These are phyloP conservation scores for Pseudozyma tsukubaensis DNA, from an alignment of 1,284 basidiomycete species.

Conservation along the genomic window DNA sequence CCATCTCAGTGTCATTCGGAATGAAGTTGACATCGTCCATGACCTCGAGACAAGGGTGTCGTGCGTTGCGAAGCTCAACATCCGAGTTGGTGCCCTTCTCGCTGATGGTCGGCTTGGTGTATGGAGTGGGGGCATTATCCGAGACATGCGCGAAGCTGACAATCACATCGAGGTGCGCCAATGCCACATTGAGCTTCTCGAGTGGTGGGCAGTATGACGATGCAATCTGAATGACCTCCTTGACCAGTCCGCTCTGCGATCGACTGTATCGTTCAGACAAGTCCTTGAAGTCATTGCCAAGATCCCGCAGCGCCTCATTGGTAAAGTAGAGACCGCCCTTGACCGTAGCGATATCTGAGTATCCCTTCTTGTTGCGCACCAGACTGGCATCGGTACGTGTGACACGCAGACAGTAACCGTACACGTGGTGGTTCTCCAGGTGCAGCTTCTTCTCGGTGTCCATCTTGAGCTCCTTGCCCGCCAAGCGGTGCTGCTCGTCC, in stretches of 20 bases:
- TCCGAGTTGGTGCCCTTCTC: constrained; percentile 49
- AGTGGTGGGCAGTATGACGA: constrained; percentile 83
- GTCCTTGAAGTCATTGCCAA: constrained; percentile 81
- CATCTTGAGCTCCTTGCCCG: constrained; percentile 81
- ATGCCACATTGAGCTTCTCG: constrained; percentile 84
- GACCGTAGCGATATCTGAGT: constrained; percentile 85
- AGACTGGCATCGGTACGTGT: constrained; percentile 81
- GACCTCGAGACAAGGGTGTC: constrained; percentile 96
- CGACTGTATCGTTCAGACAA: constrained; percentile 78
- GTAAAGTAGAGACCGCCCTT: constrained; percentile 93
- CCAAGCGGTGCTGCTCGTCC: constrained; percentile 82
- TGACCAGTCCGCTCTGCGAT: constrained; percentile 85
- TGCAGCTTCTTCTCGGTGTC: constrained; percentile 96
- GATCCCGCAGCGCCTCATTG: constrained; percentile 80
- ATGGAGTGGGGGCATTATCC: constrained; percentile 84
- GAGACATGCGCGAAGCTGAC: constrained; percentile 89
- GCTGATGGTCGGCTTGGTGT: constrained; percentile 79
- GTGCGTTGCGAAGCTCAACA: constrained; percentile 62
- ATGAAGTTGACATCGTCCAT: constrained; percentile 97
- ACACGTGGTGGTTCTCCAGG: constrained; percentile 88
- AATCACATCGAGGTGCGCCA: constrained; percentile 93
- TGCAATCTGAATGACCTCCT: constrained; percentile 91
- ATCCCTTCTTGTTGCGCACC: constrained; percentile 78
- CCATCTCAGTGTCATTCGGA: constrained; percentile 91
- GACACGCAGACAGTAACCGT: constrained; percentile 92